Percentiles rank a stretch among this genome's conserved stretches.
Conservation (phyloP, 352 stramenopile genomes). For the Phytophthora meadii region DNA sequence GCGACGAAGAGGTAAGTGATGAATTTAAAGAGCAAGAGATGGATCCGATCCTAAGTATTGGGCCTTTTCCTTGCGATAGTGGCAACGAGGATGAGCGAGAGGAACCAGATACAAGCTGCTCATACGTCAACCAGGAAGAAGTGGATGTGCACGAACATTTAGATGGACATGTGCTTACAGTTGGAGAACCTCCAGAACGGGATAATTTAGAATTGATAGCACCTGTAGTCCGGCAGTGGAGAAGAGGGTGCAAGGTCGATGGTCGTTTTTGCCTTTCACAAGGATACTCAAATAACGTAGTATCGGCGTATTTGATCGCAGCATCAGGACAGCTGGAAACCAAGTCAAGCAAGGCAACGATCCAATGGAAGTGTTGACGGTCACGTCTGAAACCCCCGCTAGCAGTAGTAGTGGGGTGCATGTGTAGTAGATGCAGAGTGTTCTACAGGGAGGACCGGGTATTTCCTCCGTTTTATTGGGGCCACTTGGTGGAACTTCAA, state of each 20-base stretch:
- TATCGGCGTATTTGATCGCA: slow-evolving; percentile 7
- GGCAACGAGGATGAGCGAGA: slow-evolving; percentile 23
- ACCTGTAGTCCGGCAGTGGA: slow-evolving; percentile 4
- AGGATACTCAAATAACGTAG: background rate
- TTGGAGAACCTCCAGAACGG: slow-evolving; percentile 6
- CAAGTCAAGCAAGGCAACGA: no score
- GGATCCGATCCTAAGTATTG: background rate
- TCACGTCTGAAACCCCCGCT: no score
- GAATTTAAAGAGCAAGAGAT: slow-evolving; percentile 7
- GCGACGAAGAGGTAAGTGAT: slow-evolving; percentile 16
- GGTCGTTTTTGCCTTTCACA: slow-evolving; percentile 26
- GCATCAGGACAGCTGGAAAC: no score
- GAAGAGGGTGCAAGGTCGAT: slow-evolving; percentile 28
- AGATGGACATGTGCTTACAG: background rate
- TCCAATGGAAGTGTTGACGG: no score
- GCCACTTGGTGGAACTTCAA: no score
- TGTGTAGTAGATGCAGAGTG: no score
- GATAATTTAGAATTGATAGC: background rate
- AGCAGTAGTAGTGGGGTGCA: no score
- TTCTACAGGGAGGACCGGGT: no score
- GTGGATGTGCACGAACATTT: slow-evolving; percentile 1
- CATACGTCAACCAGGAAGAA: slow-evolving; percentile 27
- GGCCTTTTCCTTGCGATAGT: background rate
- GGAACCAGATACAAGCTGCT: slow-evolving; percentile 9
- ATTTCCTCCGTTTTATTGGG: no score